These are phyloP conservation scores for Phytophthora vignae DNA, from an alignment of 352 stramenopile species.

Conservation along the genomic window DNA sequence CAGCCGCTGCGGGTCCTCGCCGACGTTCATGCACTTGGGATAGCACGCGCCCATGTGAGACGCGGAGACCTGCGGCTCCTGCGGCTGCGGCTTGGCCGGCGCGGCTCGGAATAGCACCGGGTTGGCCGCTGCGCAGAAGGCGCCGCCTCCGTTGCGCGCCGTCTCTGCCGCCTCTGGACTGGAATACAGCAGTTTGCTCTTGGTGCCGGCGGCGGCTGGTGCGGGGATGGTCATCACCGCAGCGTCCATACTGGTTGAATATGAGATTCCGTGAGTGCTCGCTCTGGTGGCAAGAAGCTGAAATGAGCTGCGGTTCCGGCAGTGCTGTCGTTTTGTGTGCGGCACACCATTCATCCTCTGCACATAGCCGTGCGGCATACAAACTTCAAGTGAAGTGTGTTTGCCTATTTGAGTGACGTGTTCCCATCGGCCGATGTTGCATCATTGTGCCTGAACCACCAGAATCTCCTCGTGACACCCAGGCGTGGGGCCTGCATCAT, in stretches of 20 bases:
- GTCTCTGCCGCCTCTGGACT: background rate
- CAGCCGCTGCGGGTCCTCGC: constrained; percentile 20
- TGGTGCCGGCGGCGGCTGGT: too few species aligned
- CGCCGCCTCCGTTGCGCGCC: too few species aligned
- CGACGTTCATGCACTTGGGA: constrained; percentile 50
- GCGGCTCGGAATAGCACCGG: constrained; percentile 4
- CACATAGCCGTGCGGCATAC: constrained; percentile 22
- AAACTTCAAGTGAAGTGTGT: constrained; percentile 11
- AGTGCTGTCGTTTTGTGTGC: background rate
- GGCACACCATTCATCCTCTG: background rate
- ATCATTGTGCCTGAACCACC: constrained; percentile 2
- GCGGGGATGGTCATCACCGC: background rate
- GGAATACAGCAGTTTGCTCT: background rate
- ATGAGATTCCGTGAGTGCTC: too few species aligned
- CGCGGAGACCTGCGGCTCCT: background rate
- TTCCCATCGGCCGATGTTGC: background rate
- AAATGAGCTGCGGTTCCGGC: background rate
- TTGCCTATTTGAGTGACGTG: constrained; percentile 9
- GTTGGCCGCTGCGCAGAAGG: background rate
- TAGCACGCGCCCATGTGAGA: constrained; percentile 54
- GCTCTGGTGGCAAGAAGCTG: too few species aligned
- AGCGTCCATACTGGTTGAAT: background rate
- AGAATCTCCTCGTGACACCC: constrained; percentile 1
- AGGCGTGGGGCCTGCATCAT: too few species aligned
- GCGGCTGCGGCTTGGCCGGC: background rate